A percentile compares a stretch with the other conserved stretches of the same genome.
Conservation (phyloP, 306 rosid species). For the Psophocarpus tetragonolobus region DNA sequence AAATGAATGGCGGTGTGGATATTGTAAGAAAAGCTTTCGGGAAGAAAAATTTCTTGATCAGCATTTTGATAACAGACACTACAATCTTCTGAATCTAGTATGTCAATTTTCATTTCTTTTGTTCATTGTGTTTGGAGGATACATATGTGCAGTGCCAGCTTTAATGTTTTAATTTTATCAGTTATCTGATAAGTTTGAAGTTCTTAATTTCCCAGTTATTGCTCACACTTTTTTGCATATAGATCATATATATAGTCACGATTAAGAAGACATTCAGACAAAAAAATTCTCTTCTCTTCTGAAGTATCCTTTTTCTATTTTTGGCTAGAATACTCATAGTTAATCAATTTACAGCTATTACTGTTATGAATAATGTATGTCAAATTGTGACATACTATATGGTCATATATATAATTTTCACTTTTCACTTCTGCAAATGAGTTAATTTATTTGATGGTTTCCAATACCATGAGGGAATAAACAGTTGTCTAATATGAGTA, state of each 20-base stretch:
- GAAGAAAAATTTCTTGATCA: conserved; percentile 88
- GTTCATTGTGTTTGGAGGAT: conserved; percentile 39
- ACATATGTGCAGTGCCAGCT: conserved; percentile 16
- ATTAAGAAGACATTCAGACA: neutral
- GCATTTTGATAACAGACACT: conserved; percentile 91
- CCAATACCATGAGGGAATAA: neutral
- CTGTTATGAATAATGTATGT: conserved; percentile 4
- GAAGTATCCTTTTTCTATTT: neutral
- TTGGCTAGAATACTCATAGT: conserved; percentile 15
- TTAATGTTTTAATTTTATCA: conserved; percentile 17
- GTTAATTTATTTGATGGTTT: neutral
- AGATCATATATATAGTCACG: neutral
- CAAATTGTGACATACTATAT: neutral
- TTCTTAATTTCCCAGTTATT: neutral
- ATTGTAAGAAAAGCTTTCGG: conserved; percentile 90
- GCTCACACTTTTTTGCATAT: neutral
- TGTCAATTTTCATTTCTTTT: conserved; percentile 42
- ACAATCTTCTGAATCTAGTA: conserved; percentile 87
- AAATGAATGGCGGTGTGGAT: conserved; percentile 92
- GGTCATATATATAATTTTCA: neutral
- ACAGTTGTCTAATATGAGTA: conserved; percentile 1
- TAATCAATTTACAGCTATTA: conserved; percentile 15
- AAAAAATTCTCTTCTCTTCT: neutral
- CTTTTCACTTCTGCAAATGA: neutral
- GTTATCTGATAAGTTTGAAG: neutral